These are phyloP conservation scores for Diacronema lutheri DNA, from an alignment of 78 protist genomes.

Conservation along the genomic window DNA sequence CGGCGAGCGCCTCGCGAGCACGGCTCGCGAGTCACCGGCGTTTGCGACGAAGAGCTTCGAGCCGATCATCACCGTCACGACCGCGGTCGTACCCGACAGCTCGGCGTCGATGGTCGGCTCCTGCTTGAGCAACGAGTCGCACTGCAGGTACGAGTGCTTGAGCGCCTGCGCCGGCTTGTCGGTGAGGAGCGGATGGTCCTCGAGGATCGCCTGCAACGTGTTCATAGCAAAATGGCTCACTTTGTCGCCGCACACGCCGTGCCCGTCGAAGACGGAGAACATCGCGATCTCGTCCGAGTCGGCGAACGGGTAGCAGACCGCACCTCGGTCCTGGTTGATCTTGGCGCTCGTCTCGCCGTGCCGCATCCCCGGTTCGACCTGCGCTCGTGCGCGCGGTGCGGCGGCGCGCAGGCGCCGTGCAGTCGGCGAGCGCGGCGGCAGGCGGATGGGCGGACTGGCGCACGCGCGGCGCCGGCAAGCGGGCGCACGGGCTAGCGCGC, in stretches of 20 bases:
- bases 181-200: neutral
- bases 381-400: too few relatives aligned
- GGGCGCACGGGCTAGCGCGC: too few relatives aligned
- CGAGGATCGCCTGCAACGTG: neutral
- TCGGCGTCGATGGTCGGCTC: constrained; percentile 16
- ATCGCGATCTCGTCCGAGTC: neutral
- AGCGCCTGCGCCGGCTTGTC: neutral
- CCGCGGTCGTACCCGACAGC: constrained; percentile 26
- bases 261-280: constrained; percentile 14
- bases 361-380: neutral
- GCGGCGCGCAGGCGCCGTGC: too few relatives aligned
- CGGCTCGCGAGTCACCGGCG: constrained; percentile 21
- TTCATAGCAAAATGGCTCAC: neutral
- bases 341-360: neutral
- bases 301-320: neutral
- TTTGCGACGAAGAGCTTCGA: neutral
- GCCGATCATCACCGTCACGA: neutral
- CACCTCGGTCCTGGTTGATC: constrained; percentile 25
- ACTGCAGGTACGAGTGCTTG: neutral
- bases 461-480: too few relatives aligned
- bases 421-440: too few relatives aligned
- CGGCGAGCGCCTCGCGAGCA: neutral
- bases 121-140: neutral
- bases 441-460: too few relatives aligned
- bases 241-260: constrained; percentile 15